Conservation (phyloP, 2,329 filamentous ascomycete species). For the Beauveria rudraprayagi region DNA sequence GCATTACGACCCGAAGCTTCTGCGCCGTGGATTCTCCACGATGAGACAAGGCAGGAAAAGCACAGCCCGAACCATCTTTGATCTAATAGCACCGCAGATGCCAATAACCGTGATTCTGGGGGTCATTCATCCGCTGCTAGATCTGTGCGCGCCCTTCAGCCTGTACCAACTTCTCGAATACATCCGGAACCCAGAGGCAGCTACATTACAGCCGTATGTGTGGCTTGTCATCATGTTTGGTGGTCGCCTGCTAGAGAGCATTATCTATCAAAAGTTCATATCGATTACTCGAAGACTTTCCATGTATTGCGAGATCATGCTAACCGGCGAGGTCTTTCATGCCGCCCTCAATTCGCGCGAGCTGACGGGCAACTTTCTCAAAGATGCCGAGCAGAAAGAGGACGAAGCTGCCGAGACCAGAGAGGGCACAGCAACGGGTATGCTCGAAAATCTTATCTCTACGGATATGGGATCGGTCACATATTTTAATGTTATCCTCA, state of each 20-base stretch:
- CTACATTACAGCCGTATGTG: conserved; percentile 38
- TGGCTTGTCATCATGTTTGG: conserved; percentile 47
- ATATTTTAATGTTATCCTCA: conserved; percentile 39
- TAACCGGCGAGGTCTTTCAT: conserved; percentile 51
- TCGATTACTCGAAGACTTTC: conserved; percentile 47
- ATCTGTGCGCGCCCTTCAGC: conserved; percentile 43
- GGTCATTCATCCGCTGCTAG: conserved; percentile 29
- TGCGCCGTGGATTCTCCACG: not conserved
- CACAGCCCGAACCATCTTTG: conserved; percentile 38
- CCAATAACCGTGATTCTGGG: conserved; percentile 36
- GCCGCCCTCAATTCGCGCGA: conserved; percentile 48
- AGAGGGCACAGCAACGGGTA: conserved; percentile 37
- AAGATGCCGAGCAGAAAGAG: conserved; percentile 20
- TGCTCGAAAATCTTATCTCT: conserved; percentile 49
- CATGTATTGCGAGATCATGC: conserved; percentile 45
- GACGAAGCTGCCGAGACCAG: conserved; percentile 21
- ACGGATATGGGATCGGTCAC: conserved; percentile 50
- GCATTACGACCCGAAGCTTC: conserved; percentile 26
- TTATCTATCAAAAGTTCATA: conserved; percentile 47
- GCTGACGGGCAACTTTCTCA: conserved; percentile 44
- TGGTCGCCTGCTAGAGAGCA: conserved; percentile 38
- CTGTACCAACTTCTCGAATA: conserved; percentile 47
- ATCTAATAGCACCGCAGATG: conserved; percentile 35
- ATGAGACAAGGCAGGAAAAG: not conserved
- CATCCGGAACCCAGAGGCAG: conserved; percentile 36